These are phyloP conservation scores for Fraxinus angustifolia DNA, from an alignment of 305 asterid species.

Conservation along the genomic window DNA sequence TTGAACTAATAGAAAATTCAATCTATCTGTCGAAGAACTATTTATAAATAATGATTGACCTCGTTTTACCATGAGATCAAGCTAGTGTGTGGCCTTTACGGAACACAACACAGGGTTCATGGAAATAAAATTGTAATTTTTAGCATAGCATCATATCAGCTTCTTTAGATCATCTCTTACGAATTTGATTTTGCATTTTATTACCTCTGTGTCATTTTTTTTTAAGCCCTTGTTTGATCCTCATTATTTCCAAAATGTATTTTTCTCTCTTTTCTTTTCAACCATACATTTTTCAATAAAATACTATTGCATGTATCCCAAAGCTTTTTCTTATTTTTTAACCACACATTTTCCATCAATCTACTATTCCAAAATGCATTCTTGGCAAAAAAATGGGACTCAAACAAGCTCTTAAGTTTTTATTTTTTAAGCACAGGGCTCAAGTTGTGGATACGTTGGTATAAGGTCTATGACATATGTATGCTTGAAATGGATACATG, in stretches of 20 bases:
- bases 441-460: neutral
- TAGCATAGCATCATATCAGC: neutral
- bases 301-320: too few species aligned
- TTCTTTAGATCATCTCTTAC: neutral
- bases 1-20: neutral
- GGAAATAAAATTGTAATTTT: neutral
- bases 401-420: neutral
- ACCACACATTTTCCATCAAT: too few species aligned
- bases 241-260: too few species aligned
- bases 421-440: neutral
- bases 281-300: too few species aligned
- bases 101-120: neutral
- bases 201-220: neutral
- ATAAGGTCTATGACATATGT: neutral
- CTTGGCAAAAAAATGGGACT: neutral
- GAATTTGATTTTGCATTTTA: neutral
- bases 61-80: constrained; percentile 1
- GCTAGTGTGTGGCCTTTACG: neutral
- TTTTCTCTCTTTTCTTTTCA: too few species aligned
- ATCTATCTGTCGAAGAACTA: neutral
- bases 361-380: too few species aligned
- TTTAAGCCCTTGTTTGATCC: neutral
- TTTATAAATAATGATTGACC: neutral
- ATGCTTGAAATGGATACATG: neutral
- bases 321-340: too few species aligned